phyloP scores from a whole-genome alignment of 1,139 yeast species.

The Saccharomyces hybrid region DNA sequence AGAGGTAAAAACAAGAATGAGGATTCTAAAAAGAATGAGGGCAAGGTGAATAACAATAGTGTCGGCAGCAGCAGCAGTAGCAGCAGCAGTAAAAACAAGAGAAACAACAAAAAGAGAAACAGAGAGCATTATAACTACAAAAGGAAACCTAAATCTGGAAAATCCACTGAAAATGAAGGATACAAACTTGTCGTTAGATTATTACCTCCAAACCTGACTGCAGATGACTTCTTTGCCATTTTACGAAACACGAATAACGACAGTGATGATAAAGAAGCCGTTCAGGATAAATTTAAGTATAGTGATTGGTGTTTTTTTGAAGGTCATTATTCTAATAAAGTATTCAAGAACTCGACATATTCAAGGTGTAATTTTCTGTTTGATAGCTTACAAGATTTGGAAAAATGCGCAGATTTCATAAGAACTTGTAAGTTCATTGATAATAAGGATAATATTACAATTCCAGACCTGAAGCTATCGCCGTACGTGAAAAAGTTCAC shows the following conservation, averaged over 20 bases:
- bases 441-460: constrained; percentile 22
- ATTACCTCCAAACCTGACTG: constrained; percentile 30
- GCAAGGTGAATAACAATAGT: neutral
- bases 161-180: constrained; percentile 9
- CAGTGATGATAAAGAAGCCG: constrained; percentile 7
- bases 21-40: neutral
- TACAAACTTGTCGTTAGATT: constrained; percentile 26
- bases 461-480: constrained; percentile 19
- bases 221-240: constrained; percentile 15
- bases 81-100: neutral
- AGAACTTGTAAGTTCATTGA: constrained; percentile 21
- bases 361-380: constrained; percentile 30
- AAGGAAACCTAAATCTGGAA: constrained; percentile 9
- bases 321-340: constrained; percentile 23
- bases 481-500: constrained; percentile 21
- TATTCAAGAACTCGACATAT: constrained; percentile 26
- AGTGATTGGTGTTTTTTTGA: constrained; percentile 23
- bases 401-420: constrained; percentile 12
- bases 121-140: constrained; percentile 7
- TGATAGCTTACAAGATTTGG: constrained; percentile 14
- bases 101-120: constrained; percentile 5
- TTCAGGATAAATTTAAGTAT: constrained; percentile 9
- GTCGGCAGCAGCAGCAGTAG: constrained; percentile 2
- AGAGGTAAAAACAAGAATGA: neutral
- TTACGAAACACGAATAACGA: constrained; percentile 7